These are phyloP conservation scores for Rhizopogon sp. DNA, from an alignment of 768 basidiomycete species.

Conservation along the genomic window DNA sequence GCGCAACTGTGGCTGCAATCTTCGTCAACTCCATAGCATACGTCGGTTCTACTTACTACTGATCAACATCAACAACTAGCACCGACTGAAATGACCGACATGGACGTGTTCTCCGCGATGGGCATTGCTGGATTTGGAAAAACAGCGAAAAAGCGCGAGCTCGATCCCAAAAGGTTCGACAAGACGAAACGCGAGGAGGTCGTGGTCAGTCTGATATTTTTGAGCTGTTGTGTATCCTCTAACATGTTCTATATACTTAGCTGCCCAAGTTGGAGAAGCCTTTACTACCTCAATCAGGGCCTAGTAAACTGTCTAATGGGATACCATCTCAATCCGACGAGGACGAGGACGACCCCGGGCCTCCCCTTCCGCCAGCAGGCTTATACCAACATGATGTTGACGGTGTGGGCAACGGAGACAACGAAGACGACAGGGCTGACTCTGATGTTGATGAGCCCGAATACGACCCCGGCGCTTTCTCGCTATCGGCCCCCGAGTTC, in stretches of 20 bases:
- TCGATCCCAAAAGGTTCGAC: conserved; percentile 77
- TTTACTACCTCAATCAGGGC: conserved; percentile 10
- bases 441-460: conserved; percentile 41
- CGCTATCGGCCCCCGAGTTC: conserved; percentile 49
- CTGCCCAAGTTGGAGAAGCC: not conserved
- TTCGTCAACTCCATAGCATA: not conserved
- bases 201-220: conserved; percentile 14
- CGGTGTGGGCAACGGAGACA: conserved; percentile 20
- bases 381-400: conserved; percentile 12
- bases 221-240: conserved; percentile 7
- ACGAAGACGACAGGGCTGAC: conserved; percentile 12
- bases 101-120: conserved; percentile 77
- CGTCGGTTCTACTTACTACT: not conserved
- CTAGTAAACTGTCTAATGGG: conserved; percentile 8
- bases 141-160: conserved; percentile 53
- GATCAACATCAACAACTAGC: conserved; percentile 1
- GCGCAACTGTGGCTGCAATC: not conserved
- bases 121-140: conserved; percentile 85
- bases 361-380: not conserved
- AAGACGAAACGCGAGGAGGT: conserved; percentile 59
- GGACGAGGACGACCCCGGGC: conserved; percentile 15
- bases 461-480: conserved; percentile 43
- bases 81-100: conserved; percentile 41
- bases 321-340: conserved; percentile 18
- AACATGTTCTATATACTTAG: conserved; percentile 5